Evolutionary conservation across 345 rosid genomes (phyloP).

Genomic region (Excoecaria agallocha): DNA sequence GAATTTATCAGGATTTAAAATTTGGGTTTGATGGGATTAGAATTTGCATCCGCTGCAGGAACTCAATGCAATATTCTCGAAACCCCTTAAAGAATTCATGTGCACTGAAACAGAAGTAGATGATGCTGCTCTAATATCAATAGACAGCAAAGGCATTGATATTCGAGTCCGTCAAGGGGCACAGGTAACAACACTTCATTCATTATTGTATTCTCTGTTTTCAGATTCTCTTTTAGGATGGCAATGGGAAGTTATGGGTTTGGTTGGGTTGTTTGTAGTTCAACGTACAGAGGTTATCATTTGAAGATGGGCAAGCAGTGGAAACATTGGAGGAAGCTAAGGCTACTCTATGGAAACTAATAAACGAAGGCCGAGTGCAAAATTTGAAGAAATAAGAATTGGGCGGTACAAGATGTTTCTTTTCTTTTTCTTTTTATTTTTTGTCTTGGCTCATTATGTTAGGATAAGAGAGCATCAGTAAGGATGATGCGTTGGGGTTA

Average conservation of each 20-base stretch:
- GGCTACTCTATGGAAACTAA: conserved; percentile 67
- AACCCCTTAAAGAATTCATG: conserved; percentile 68
- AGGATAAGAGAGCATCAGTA: neutral
- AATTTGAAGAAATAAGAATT: conserved; percentile 36
- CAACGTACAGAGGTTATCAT: conserved; percentile 82
- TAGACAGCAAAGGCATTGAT: conserved; percentile 94
- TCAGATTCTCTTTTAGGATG: neutral
- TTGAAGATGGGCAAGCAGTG: conserved; percentile 62
- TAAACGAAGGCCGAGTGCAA: conserved; percentile 58
- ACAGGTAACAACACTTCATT: conserved; percentile 48
- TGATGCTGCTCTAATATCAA: conserved; percentile 91
- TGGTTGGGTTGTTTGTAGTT: conserved; percentile 42
- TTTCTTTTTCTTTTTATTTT: neutral
- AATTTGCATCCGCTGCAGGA: conserved; percentile 44
- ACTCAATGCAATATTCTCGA: conserved; percentile 77
- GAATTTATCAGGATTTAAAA: neutral
- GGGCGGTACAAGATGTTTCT: neutral
- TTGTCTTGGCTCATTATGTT: neutral
- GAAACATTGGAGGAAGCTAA: conserved; percentile 92
- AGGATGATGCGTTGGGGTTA: neutral
- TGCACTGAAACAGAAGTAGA: conserved; percentile 72
- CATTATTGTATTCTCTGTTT: neutral
- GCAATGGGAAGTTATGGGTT: neutral
- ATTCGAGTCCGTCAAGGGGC: conserved; percentile 95
- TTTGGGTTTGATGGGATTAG: neutral